Percentiles rank a stretch among this genome's conserved stretches.
Conservation (phyloP, 2,329 filamentous ascomycete genomes). For the Metarhizium rileyi region DNA sequence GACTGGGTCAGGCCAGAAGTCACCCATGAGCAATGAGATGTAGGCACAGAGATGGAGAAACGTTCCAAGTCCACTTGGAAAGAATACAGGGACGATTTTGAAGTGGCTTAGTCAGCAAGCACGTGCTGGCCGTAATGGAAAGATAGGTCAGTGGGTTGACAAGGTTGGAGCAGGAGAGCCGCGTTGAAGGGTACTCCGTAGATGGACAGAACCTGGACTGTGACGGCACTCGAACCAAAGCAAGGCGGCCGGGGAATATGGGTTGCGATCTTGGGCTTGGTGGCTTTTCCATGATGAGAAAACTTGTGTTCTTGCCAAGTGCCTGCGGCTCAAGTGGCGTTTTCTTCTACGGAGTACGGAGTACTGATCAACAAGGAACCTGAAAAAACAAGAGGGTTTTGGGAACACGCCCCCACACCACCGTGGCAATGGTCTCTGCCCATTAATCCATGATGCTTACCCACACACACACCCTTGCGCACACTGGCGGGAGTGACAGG, state of each 20-base stretch:
- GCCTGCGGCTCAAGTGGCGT: neutral
- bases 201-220: neutral
- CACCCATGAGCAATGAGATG: no score
- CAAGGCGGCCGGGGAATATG: neutral
- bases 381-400: no score
- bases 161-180: no score
- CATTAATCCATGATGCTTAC: neutral
- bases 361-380: no score
- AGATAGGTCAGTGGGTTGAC: no score
- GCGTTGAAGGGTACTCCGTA: neutral
- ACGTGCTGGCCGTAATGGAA: no score
- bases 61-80: no score
- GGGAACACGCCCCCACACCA: neutral
- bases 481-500: neutral
- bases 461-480: neutral
- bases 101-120: no score
- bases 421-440: neutral
- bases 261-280: neutral
- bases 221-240: neutral
- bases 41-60: no score
- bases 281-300: neutral
- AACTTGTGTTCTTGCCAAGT: neutral
- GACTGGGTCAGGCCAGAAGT: no score
- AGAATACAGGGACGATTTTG: no score
- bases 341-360: no score